Conservation (phyloP, 177 flowering plant genomes). For the Vitis hybrid region DNA sequence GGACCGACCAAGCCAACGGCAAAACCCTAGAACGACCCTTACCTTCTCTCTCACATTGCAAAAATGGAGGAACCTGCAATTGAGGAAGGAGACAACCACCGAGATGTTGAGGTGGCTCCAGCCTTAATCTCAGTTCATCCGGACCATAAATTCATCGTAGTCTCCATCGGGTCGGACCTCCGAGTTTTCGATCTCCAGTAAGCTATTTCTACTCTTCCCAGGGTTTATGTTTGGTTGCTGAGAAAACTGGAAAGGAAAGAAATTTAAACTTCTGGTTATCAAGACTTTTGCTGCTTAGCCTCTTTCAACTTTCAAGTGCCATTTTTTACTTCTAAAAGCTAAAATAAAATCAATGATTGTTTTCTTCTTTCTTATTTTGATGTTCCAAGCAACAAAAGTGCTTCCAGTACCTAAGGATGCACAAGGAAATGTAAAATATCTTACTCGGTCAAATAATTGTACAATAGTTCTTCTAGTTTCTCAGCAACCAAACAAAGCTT, state of each 20-base stretch:
- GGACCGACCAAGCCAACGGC: not conserved
- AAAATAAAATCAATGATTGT: too few species aligned
- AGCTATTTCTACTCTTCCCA: slow-evolving; percentile 1
- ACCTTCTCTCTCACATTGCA: not conserved
- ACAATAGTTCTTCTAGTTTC: not conserved
- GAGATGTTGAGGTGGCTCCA: slow-evolving; percentile 74
- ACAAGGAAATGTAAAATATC: too few species aligned
- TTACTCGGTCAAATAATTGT: too few species aligned
- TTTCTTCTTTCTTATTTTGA: too few species aligned
- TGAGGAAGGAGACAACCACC: slow-evolving; percentile 48
- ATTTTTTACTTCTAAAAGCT: too few species aligned
- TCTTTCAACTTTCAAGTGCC: too few species aligned
- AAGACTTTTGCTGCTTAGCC: too few species aligned
- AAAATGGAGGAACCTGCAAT: slow-evolving; percentile 40
- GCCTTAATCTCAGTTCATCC: slow-evolving; percentile 88
- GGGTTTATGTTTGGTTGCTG: not conserved
- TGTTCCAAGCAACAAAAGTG: too few species aligned
- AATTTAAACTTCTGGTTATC: too few species aligned
- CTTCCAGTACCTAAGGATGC: too few species aligned
- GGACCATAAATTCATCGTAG: slow-evolving; percentile 56
- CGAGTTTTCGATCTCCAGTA: slow-evolving; percentile 81
- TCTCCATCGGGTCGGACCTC: slow-evolving; percentile 79
- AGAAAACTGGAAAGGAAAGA: too few species aligned
- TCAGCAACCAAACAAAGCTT: not conserved
- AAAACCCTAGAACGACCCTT: slow-evolving; percentile 11